These are phyloP conservation scores for Datura wrightii DNA, from an alignment of 257 asterid species.

Conservation along the genomic window DNA sequence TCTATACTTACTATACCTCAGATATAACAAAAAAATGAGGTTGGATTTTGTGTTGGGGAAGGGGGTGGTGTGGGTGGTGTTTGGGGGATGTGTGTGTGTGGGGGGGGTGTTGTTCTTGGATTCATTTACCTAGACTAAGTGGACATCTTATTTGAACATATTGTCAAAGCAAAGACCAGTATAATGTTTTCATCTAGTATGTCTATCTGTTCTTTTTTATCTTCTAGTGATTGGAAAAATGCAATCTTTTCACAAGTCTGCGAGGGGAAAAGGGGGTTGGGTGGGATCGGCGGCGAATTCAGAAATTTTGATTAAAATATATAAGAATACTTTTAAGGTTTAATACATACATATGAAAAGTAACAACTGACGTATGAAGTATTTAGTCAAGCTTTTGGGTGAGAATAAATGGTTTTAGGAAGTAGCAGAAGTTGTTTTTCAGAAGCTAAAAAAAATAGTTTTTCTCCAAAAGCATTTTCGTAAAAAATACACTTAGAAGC, in stretches of 20 bases:
- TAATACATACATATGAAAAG: too few relatives aligned
- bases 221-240: background rate
- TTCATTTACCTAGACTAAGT: background rate
- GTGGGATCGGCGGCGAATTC: too few relatives aligned
- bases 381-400: too few relatives aligned
- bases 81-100: background rate
- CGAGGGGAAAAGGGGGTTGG: background rate
- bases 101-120: background rate
- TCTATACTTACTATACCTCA: conserved; percentile 21
- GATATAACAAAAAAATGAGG: background rate
- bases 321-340: too few relatives aligned
- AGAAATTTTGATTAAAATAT: too few relatives aligned
- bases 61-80: background rate
- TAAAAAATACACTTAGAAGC: too few relatives aligned
- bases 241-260: background rate
- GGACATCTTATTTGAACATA: background rate
- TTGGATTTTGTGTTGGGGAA: background rate
- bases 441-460: too few relatives aligned
- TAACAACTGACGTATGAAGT: too few relatives aligned
- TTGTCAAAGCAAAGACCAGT: conserved; percentile 20
- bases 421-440: too few relatives aligned
- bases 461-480: too few relatives aligned
- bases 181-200: background rate
- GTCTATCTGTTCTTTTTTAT: background rate
- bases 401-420: too few relatives aligned